Evolutionary conservation across 2,329 filamentous ascomycete genomes (phyloP).

Genomic region (Sclerotinia sclerotiorum): DNA sequence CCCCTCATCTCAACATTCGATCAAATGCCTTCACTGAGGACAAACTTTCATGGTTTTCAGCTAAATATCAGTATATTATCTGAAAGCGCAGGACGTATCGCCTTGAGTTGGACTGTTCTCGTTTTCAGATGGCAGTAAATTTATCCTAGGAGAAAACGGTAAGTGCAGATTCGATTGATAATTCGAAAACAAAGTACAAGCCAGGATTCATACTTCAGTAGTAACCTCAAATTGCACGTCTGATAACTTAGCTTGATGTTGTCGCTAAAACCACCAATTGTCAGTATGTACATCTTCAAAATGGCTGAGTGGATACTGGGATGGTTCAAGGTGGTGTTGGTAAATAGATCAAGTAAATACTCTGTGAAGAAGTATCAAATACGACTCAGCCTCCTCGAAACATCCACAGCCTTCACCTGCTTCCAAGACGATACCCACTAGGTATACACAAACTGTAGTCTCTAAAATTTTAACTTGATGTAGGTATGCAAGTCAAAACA

Average conservation of each 20-base stretch:
- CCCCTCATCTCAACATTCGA: too few species aligned
- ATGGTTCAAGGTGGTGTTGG: not conserved
- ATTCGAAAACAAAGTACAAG: not conserved
- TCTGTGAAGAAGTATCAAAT: too few species aligned
- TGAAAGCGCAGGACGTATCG: not conserved
- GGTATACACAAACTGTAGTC: too few species aligned
- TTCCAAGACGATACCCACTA: too few species aligned
- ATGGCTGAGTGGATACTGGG: too few species aligned
- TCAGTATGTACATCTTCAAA: not conserved
- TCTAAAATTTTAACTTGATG: too few species aligned
- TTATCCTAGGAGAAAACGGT: not conserved
- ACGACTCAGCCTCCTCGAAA: not conserved
- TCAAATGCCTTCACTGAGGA: accelerated
- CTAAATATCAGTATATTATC: not conserved
- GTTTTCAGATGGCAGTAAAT: not conserved
- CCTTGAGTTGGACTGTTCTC: not conserved
- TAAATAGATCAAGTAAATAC: too few species aligned
- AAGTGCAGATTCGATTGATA: not conserved
- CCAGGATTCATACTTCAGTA: not conserved
- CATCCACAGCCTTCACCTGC: too few species aligned
- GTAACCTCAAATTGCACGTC: not conserved
- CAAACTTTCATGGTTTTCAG: not conserved
- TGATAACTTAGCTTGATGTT: not conserved
- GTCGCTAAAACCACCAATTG: not conserved
- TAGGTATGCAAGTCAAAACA: too few species aligned